Evolutionary conservation across 2,329 filamentous ascomycete species (phyloP).

Genomic region (Annulohypoxylon truncatum): DNA sequence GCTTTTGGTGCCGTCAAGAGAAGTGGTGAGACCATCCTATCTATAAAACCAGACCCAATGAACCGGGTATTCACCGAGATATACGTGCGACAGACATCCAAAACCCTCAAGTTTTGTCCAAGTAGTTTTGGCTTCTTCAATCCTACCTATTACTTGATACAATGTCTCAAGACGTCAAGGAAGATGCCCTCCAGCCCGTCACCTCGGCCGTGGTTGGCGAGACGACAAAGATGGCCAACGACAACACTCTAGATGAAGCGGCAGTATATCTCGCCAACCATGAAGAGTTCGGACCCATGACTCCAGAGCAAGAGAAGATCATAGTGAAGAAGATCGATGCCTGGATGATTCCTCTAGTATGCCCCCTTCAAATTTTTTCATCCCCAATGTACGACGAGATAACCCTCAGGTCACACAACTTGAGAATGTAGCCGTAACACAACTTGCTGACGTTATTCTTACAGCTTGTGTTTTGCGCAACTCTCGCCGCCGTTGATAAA

Average conservation of each 20-base stretch:
- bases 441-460: slow-evolving; percentile 5
- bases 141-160: slow-evolving; percentile 2
- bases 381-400: background rate
- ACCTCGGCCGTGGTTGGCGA: slow-evolving; percentile 27
- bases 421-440: background rate
- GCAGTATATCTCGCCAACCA: slow-evolving; percentile 40
- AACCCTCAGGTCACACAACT: background rate
- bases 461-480: slow-evolving; percentile 47
- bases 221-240: slow-evolving; percentile 30
- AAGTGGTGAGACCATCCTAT: slow-evolving; percentile 12
- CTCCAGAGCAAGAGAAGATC: slow-evolving; percentile 46
- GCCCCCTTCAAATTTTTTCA: background rate
- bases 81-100: slow-evolving; percentile 19
- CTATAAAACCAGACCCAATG: slow-evolving; percentile 29
- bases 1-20: slow-evolving; percentile 14
- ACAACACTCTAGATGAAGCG: slow-evolving; percentile 38
- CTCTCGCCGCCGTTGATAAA: slow-evolving; percentile 50
- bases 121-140: background rate
- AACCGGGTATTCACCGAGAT: slow-evolving; percentile 6
- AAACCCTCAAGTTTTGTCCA: background rate
- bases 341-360: slow-evolving; percentile 47
- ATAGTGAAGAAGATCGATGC: slow-evolving; percentile 47
- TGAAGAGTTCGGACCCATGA: slow-evolving; percentile 45
- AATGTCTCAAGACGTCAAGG: slow-evolving; percentile 30
- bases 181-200: slow-evolving; percentile 16